phyloP scores from a whole-genome alignment of 164 flowering plant species.

The Umbilicus rupestris region DNA sequence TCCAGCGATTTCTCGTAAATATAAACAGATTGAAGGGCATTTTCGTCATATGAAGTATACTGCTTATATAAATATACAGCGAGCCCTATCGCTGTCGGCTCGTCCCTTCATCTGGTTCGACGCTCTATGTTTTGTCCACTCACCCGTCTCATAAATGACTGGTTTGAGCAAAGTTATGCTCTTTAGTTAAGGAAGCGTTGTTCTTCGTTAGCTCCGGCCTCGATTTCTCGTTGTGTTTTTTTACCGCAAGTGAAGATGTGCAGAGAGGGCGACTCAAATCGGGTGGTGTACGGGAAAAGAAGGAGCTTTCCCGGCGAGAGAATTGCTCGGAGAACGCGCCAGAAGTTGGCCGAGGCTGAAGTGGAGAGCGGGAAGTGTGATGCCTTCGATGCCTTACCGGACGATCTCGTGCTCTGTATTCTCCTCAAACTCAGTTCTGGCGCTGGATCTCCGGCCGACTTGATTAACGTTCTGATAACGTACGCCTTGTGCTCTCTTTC shows the following conservation, averaged over 20 bases:
- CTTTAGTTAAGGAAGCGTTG: background rate
- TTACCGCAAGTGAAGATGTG: background rate
- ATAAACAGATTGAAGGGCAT: too few relatives aligned
- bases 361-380: slow-evolving; percentile 16
- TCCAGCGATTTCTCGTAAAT: background rate
- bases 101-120: background rate
- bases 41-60: background rate
- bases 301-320: background rate
- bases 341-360: background rate
- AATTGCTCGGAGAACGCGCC: background rate
- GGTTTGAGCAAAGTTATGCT: background rate
- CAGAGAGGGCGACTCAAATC: background rate
- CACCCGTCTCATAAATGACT: background rate
- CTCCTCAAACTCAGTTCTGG: slow-evolving; percentile 47
- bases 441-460: slow-evolving; percentile 48
- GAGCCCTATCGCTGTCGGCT: background rate
- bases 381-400: slow-evolving; percentile 53
- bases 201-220: background rate
- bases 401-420: slow-evolving; percentile 54
- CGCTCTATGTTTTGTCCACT: background rate
- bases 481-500: slow-evolving; percentile 22
- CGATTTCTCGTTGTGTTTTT: background rate
- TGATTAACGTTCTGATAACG: slow-evolving; percentile 40
- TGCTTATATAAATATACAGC: background rate
- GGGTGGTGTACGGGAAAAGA: background rate